These are phyloP conservation scores for Ophiosphaerella narmari DNA, from an alignment of 2,329 filamentous ascomycete genomes.

Conservation along the genomic window DNA sequence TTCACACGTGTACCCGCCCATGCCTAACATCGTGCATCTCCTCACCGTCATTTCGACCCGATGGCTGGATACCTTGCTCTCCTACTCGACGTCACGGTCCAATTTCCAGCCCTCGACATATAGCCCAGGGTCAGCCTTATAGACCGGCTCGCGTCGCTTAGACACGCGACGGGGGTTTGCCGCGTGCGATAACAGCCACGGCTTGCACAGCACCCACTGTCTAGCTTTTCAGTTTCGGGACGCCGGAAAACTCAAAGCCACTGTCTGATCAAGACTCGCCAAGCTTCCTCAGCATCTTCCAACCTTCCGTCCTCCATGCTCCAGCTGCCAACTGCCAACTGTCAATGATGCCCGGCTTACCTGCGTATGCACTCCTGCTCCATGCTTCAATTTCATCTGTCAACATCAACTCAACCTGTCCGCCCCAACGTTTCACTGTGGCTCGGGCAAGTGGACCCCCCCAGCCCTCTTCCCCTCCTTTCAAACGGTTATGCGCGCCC, in stretches of 20 bases:
- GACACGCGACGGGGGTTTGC: conserved; percentile 1
- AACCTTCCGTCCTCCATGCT: no score
- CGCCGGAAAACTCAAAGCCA: background rate
- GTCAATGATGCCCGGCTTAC: background rate
- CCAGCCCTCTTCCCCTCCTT: conserved; percentile 1
- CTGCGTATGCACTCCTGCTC: conserved; percentile 12
- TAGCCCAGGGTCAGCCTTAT: conserved; percentile 17
- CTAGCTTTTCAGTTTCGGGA: background rate
- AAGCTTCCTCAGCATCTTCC: conserved; percentile 22
- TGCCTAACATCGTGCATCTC: background rate
- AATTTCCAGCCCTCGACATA: conserved; percentile 17
- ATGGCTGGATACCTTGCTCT: background rate
- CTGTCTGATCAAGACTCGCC: conserved; percentile 25
- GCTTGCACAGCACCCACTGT: background rate
- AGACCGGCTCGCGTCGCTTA: conserved; percentile 9
- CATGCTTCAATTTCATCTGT: no score
- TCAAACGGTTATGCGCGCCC: conserved; percentile 11
- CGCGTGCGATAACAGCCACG: background rate
- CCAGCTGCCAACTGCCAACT: no score
- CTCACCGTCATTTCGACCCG: conserved; percentile 11
- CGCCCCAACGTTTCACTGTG: conserved; percentile 22
- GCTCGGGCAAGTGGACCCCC: conserved; percentile 5
- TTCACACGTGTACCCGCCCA: background rate
- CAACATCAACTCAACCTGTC: background rate
- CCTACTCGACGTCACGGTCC: conserved; percentile 3